Percentiles rank a stretch among this genome's conserved stretches.
phyloP scores from a whole-genome alignment of 2,329 filamentous ascomycete species.

The Polytolypa hystricis region DNA sequence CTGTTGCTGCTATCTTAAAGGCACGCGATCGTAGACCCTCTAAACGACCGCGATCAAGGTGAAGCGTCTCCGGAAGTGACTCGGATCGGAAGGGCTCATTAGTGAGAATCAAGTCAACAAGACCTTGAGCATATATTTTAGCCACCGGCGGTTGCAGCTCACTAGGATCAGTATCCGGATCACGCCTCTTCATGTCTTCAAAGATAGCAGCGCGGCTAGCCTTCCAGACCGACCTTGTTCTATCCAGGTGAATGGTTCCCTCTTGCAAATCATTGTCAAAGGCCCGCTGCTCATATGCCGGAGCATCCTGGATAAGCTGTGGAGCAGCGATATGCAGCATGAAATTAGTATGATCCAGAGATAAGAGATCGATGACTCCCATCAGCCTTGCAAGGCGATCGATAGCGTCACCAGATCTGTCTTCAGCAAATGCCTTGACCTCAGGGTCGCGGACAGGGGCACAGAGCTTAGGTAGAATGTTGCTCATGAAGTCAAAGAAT shows the following conservation, averaged over 20 bases:
- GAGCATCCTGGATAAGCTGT: conserved; percentile 48
- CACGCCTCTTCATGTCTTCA: conserved; percentile 41
- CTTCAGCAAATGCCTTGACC: conserved; percentile 45
- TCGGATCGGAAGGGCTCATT: conserved; percentile 41
- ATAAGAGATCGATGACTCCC: conserved; percentile 51
- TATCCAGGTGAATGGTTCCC: conserved; percentile 40
- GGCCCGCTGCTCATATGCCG: conserved; percentile 49
- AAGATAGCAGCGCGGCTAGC: conserved; percentile 28
- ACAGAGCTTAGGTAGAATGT: conserved; percentile 52
- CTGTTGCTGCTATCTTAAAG: conserved; percentile 49
- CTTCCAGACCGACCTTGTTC: conserved; percentile 46
- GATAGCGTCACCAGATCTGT: conserved; percentile 45
- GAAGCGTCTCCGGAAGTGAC: conserved; percentile 49
- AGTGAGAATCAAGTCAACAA: conserved; percentile 48
- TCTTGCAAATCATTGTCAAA: conserved; percentile 46
- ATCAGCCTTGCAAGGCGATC: conserved; percentile 53
- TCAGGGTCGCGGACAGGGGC: conserved; percentile 52
- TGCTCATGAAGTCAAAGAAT: conserved; percentile 54
- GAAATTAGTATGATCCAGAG: conserved; percentile 55
- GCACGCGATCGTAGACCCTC: conserved; percentile 42
- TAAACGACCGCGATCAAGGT: conserved; percentile 45
- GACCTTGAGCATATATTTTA: conserved; percentile 47
- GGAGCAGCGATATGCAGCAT: conserved; percentile 51
- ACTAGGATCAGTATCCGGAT: conserved; percentile 27
- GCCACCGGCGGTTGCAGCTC: conserved; percentile 24